Conservation (phyloP, 345 rosid species). For the Heritiera littoralis region DNA sequence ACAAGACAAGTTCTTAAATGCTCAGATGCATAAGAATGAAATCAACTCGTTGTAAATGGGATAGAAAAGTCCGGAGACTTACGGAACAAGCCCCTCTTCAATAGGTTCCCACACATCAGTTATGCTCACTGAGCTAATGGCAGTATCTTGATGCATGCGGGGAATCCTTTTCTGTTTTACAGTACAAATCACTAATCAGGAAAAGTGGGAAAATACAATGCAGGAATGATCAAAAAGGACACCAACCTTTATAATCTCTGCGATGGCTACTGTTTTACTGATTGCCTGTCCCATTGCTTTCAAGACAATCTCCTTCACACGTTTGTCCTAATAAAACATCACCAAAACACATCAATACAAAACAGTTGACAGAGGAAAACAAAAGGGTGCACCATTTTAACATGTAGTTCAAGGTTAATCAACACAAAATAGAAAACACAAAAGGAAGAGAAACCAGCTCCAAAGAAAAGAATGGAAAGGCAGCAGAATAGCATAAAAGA, state of each 20-base stretch:
- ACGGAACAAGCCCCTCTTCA: conserved; percentile 96
- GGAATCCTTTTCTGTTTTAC: conserved; percentile 68
- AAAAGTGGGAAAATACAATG: not conserved
- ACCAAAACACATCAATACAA: conserved; percentile 6
- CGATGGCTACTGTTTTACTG: conserved; percentile 82
- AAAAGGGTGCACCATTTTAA: not conserved
- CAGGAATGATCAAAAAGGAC: conserved; percentile 5
- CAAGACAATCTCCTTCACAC: conserved; percentile 66
- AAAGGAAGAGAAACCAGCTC: not conserved
- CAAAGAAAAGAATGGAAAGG: not conserved
- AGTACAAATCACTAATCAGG: not conserved
- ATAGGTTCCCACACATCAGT: conserved; percentile 96
- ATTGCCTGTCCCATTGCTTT: conserved; percentile 98
- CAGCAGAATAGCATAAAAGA: not conserved
- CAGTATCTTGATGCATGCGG: conserved; percentile 82
- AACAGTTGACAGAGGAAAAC: not conserved
- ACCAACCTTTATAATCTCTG: conserved; percentile 79
- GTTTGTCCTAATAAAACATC: conserved; percentile 54
- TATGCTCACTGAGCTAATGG: conserved; percentile 84
- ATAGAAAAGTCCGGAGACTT: conserved; percentile 32
- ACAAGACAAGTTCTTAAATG: conserved; percentile 28
- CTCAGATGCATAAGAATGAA: conserved; percentile 1
- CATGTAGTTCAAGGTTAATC: not conserved
- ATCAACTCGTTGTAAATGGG: not conserved
- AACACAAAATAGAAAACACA: not conserved